These are phyloP conservation scores for Carex sylvatica DNA, from an alignment of 202 grass and related monocot species.

Conservation along the genomic window DNA sequence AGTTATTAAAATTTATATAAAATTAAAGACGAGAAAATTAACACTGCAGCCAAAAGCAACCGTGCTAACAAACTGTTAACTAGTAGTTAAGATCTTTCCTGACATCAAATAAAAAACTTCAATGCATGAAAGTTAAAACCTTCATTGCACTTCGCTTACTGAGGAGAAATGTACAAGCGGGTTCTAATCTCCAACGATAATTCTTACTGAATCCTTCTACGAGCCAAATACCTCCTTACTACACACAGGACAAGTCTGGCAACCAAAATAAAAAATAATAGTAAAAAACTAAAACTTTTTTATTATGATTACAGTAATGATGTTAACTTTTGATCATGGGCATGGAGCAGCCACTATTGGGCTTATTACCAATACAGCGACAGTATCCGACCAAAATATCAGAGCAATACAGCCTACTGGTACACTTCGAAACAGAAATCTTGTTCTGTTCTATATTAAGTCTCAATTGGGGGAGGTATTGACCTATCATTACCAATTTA, in stretches of 20 bases:
- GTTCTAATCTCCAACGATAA: neutral
- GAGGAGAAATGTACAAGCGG: constrained; percentile 12
- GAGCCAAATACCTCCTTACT: constrained; percentile 67
- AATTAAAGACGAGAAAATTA: neutral
- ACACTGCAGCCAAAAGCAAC: neutral
- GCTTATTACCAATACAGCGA: neutral
- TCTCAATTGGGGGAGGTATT: neutral
- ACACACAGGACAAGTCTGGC: constrained; percentile 81
- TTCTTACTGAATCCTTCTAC: constrained; percentile 8
- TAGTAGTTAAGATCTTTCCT: neutral
- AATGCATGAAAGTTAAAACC: neutral
- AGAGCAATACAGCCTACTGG: neutral
- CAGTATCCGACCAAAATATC: neutral
- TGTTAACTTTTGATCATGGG: neutral
- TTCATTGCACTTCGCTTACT: constrained; percentile 1
- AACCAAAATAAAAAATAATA: constrained; percentile 16
- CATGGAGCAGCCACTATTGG: neutral
- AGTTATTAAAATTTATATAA: neutral
- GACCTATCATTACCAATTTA: neutral
- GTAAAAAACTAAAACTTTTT: neutral
- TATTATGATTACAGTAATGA: neutral
- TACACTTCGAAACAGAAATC: neutral
- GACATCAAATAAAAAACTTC: neutral
- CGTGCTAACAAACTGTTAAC: neutral
- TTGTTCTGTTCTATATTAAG: neutral